Evolutionary conservation across 2,329 filamentous ascomycete species (phyloP).

Genomic region (Talaromyces sp.): DNA sequence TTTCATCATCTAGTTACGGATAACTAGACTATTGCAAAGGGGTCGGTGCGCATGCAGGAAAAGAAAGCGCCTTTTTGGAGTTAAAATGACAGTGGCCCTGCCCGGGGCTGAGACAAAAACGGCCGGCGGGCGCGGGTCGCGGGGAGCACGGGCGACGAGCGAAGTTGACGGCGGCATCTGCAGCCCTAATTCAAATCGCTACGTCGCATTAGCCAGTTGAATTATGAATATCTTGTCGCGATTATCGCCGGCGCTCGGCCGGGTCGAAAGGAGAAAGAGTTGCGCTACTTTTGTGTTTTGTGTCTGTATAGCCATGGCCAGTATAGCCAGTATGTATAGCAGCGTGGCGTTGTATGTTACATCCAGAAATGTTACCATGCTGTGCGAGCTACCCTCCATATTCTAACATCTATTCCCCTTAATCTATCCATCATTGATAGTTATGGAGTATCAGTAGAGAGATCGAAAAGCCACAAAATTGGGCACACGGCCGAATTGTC

Average conservation of each 20-base stretch:
- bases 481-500: background rate
- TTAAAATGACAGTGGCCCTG: background rate
- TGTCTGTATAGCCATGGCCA: background rate
- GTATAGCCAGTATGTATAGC: background rate
- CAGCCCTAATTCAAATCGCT: constrained; percentile 12
- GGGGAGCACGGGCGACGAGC: background rate
- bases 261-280: background rate
- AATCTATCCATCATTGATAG: background rate
- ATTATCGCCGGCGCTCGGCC: background rate
- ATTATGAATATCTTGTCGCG: background rate
- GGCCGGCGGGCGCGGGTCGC: background rate
- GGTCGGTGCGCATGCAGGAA: background rate
- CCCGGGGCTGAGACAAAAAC: background rate
- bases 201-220: background rate
- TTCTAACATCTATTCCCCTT: background rate
- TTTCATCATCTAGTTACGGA: background rate
- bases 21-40: background rate
- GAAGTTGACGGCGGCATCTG: constrained; percentile 1
- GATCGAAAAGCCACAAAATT: background rate
- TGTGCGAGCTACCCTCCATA: background rate
- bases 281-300: background rate
- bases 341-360: background rate
- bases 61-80: background rate
- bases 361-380: background rate
- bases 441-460: background rate